phyloP scores from a whole-genome alignment of 176 grass and related monocot species.

The Bonia amplexicaulis region DNA sequence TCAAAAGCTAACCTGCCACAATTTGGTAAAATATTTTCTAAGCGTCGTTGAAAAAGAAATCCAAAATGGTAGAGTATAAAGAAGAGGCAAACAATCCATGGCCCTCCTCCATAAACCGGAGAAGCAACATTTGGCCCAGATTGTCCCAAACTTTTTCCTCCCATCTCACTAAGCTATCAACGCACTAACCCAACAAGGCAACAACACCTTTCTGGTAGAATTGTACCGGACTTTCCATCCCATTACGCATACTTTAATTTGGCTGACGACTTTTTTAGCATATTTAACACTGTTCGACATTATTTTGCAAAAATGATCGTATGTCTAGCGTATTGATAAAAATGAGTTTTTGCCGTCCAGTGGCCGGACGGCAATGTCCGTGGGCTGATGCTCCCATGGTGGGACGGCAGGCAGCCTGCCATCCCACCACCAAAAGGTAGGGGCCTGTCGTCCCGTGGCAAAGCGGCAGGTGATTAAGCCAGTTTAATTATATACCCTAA shows the following conservation, averaged over 20 bases:
- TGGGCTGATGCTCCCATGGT: too few relatives aligned
- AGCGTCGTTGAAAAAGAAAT: not conserved
- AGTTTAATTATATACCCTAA: too few relatives aligned
- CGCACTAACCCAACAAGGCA: slow-evolving; percentile 12
- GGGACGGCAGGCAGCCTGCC: too few relatives aligned
- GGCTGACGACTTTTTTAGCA: too few relatives aligned
- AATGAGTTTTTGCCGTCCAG: too few relatives aligned
- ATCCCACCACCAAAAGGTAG: too few relatives aligned
- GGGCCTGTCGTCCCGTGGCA: too few relatives aligned
- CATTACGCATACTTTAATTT: not conserved
- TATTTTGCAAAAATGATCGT: too few relatives aligned
- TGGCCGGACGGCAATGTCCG: too few relatives aligned
- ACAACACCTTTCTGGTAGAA: not conserved
- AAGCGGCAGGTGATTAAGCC: too few relatives aligned
- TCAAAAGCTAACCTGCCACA: not conserved
- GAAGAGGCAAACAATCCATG: not conserved
- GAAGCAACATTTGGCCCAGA: slow-evolving; percentile 28
- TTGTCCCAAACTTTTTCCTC: not conserved
- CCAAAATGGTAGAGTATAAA: slow-evolving; percentile 4
- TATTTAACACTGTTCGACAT: too few relatives aligned
- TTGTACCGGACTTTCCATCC: not conserved
- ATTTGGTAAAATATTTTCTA: not conserved
- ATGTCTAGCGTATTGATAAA: too few relatives aligned
- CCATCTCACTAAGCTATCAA: not conserved
- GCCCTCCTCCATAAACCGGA: not conserved